Conservation (phyloP, 1,284 basidiomycete species). For the Sanguinoderma infundibulare region DNA sequence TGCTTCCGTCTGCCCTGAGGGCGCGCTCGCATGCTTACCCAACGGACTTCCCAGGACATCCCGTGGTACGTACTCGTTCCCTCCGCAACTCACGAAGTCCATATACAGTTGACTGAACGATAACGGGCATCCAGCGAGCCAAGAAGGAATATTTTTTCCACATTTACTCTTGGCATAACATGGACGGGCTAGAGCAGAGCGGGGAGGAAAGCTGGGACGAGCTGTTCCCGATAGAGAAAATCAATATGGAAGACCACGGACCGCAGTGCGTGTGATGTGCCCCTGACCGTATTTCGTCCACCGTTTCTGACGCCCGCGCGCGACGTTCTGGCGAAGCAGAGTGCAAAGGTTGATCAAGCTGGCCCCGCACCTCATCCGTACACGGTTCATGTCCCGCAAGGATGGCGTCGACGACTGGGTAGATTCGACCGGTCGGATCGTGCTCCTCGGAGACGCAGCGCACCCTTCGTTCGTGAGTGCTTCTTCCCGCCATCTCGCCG, state of each 20-base stretch:
- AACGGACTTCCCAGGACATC: slow-evolving; percentile 25
- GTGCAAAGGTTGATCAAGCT: slow-evolving; percentile 46
- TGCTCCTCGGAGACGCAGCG: slow-evolving; percentile 55
- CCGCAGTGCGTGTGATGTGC: slow-evolving; percentile 15
- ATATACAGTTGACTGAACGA: too few relatives aligned
- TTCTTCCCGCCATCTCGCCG: not conserved
- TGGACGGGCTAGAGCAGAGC: slow-evolving; percentile 18
- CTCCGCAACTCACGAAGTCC: not conserved
- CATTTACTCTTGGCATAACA: slow-evolving; percentile 24
- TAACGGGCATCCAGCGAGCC: slow-evolving; percentile 22
- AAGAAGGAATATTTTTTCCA: slow-evolving; percentile 29
- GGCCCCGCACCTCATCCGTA: slow-evolving; percentile 40
- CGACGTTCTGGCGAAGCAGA: slow-evolving; percentile 35
- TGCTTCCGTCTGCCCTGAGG: not conserved
- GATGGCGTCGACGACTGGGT: slow-evolving; percentile 58
- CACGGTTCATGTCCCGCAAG: slow-evolving; percentile 37
- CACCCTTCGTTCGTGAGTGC: slow-evolving; percentile 48
- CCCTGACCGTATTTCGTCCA: not conserved
- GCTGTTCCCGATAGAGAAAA: slow-evolving; percentile 19
- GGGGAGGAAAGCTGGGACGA: slow-evolving; percentile 30
- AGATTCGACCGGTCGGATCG: slow-evolving; percentile 45
- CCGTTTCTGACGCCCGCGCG: not conserved
- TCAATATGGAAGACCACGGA: slow-evolving; percentile 19
- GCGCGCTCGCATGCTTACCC: slow-evolving; percentile 1
- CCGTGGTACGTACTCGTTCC: slow-evolving; percentile 25